These are phyloP conservation scores for Saksenaea oblongispora DNA, from an alignment of 371 early-diverging fungal species.

Conservation along the genomic window DNA sequence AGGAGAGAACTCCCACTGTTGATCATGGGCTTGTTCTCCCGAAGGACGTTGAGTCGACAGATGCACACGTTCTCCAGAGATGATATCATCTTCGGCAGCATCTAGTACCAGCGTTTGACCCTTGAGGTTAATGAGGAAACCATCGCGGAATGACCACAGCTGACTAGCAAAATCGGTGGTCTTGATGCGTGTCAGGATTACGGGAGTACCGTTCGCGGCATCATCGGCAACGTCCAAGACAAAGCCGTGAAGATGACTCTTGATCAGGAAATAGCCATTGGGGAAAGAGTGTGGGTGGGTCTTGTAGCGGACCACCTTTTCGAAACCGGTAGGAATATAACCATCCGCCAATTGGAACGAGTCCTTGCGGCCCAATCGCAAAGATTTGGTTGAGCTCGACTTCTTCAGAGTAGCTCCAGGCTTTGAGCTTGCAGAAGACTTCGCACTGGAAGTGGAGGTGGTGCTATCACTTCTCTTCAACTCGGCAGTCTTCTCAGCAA, in stretches of 20 bases:
- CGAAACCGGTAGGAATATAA: slow-evolving; percentile 47
- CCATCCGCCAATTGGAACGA: slow-evolving; percentile 23
- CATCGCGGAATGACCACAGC: slow-evolving; percentile 54
- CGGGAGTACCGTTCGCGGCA: slow-evolving; percentile 15
- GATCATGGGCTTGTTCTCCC: slow-evolving; percentile 23
- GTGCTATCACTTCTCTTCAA: background rate
- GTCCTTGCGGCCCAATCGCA: slow-evolving; percentile 12
- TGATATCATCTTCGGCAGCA: slow-evolving; percentile 23
- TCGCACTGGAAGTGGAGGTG: background rate
- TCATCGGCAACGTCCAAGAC: slow-evolving; percentile 40
- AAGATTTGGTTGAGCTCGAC: background rate
- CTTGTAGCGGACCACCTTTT: slow-evolving; percentile 45
- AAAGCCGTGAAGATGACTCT: slow-evolving; percentile 48
- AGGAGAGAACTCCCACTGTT: slow-evolving; percentile 36
- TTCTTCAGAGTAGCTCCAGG: background rate
- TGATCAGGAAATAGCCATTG: slow-evolving; percentile 45
- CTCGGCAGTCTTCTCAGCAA: background rate
- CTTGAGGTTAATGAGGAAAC: slow-evolving; percentile 51
- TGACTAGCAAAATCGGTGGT: slow-evolving; percentile 47
- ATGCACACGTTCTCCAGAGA: slow-evolving; percentile 32
- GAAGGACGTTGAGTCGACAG: slow-evolving; percentile 16
- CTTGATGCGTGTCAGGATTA: slow-evolving; percentile 34
- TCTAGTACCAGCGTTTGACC: slow-evolving; percentile 38
- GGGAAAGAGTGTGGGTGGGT: slow-evolving; percentile 32
- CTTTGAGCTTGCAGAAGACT: slow-evolving; percentile 9